Percentiles rank a stretch among this genome's conserved stretches.
phyloP scores from a whole-genome alignment of 306 rosid genomes.

The Trifolium pratense region DNA sequence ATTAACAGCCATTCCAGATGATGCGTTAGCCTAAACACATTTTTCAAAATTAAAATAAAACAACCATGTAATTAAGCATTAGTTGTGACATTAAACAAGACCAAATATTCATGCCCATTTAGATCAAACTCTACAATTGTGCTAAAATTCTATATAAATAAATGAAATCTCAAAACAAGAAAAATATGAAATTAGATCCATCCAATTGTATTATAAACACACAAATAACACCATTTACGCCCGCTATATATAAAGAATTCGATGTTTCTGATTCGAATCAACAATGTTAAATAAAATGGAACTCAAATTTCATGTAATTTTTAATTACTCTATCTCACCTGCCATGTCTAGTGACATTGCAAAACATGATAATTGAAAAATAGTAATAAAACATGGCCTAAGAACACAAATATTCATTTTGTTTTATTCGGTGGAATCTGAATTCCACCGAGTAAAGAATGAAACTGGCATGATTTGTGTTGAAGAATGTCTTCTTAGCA shows the following conservation, averaged over 20 bases:
- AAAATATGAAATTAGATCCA: slow-evolving; percentile 3
- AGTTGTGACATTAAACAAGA: background rate
- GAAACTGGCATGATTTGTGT: background rate
- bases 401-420: background rate
- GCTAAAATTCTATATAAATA: background rate
- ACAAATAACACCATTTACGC: slow-evolving; percentile 2
- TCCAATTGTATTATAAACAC: slow-evolving; percentile 3
- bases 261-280: too few relatives aligned
- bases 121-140: background rate
- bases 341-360: too few relatives aligned
- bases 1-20: slow-evolving; percentile 63
- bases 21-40: slow-evolving; percentile 55
- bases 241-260: background rate
- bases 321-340: background rate
- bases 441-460: background rate
- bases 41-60: background rate
- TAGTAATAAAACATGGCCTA: background rate
- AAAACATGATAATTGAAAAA: too few relatives aligned
- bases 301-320: background rate
- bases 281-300: background rate
- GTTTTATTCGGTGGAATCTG: background rate
- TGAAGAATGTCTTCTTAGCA: background rate
- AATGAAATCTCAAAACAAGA: slow-evolving; percentile 4
- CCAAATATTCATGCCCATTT: too few relatives aligned
- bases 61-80: background rate